Evolutionary conservation across 257 asterid genomes (phyloP).

Genomic region (Capsicum rhomboideum): DNA sequence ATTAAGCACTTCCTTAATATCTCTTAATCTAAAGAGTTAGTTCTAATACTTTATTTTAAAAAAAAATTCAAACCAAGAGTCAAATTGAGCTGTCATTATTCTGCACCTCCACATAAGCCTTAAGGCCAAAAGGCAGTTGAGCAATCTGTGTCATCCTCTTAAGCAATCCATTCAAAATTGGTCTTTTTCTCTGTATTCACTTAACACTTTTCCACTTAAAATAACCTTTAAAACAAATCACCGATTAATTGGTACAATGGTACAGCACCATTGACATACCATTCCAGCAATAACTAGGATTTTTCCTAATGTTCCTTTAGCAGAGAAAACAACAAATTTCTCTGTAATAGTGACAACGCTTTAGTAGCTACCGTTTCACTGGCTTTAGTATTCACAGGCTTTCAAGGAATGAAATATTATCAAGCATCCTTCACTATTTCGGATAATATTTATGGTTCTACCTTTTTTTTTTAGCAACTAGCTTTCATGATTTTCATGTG

Average conservation of each 20-base stretch:
- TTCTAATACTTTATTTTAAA: not conserved
- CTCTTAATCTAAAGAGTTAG: not conserved
- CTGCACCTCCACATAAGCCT: slow-evolving; percentile 10
- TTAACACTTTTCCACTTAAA: not conserved
- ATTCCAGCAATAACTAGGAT: slow-evolving; percentile 2
- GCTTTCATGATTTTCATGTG: no score
- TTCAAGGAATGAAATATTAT: no score
- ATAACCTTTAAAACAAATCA: slow-evolving; percentile 12
- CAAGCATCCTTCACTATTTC: no score
- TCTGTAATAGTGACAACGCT: slow-evolving; percentile 1
- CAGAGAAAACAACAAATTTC: not conserved
- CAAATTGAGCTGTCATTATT: slow-evolving; percentile 41
- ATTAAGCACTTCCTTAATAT: slow-evolving; percentile 10
- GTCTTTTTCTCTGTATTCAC: slow-evolving; percentile 1
- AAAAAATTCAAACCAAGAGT: slow-evolving; percentile 5
- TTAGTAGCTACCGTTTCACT: no score
- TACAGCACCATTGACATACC: not conserved
- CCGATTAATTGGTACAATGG: slow-evolving; percentile 12
- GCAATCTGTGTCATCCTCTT: slow-evolving; percentile 36
- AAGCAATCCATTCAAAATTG: slow-evolving; percentile 11
- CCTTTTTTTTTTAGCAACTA: no score
- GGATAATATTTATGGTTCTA: no score
- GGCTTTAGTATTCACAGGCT: no score
- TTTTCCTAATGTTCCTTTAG: not conserved
- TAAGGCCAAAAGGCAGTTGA: slow-evolving; percentile 12